Percentiles rank a stretch among this genome's conserved stretches.
Evolutionary conservation across 495 filamentous ascomycete genomes (phyloP).

Genomic region (Talaromyces thailandensis): DNA sequence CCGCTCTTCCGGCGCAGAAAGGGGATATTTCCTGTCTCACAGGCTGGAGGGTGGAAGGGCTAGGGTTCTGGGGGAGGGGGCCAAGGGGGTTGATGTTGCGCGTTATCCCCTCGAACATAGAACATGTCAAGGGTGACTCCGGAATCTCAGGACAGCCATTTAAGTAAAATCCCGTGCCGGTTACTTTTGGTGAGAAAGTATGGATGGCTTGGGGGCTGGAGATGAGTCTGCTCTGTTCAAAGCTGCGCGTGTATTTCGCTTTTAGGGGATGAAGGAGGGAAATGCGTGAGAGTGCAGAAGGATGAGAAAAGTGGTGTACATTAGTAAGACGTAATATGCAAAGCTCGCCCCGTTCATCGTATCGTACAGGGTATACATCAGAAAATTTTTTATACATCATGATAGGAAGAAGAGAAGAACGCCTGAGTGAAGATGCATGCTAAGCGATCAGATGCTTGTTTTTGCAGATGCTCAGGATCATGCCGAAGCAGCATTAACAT

Average conservation of each 20-base stretch:
- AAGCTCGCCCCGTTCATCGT: neutral
- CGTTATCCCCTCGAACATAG: conserved; percentile 14
- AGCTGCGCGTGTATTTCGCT: conserved; percentile 24
- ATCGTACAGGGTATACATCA: conserved; percentile 1
- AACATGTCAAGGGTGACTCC: conserved; percentile 7
- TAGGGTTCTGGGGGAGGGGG: neutral
- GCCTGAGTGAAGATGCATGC: conserved; percentile 2
- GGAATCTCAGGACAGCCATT: conserved; percentile 9
- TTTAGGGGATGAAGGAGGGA: neutral
- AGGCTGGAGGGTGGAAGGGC: neutral
- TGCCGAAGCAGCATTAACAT: conserved; percentile 10
- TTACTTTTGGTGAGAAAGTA: neutral
- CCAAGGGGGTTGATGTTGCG: conserved; percentile 28
- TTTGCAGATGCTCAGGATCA: neutral
- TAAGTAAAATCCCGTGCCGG: neutral
- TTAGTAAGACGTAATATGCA: neutral
- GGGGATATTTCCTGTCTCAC: neutral
- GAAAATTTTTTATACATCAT: neutral
- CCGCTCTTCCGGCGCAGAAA: neutral
- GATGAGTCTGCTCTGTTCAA: conserved; percentile 31
- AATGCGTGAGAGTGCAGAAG: neutral
- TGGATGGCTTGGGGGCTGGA: conserved; percentile 12
- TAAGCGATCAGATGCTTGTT: neutral
- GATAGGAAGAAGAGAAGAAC: neutral
- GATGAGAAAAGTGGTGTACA: neutral